phyloP scores from a whole-genome alignment of 192 early-diverging fungal genomes.

The Chytriomyces sp. region DNA sequence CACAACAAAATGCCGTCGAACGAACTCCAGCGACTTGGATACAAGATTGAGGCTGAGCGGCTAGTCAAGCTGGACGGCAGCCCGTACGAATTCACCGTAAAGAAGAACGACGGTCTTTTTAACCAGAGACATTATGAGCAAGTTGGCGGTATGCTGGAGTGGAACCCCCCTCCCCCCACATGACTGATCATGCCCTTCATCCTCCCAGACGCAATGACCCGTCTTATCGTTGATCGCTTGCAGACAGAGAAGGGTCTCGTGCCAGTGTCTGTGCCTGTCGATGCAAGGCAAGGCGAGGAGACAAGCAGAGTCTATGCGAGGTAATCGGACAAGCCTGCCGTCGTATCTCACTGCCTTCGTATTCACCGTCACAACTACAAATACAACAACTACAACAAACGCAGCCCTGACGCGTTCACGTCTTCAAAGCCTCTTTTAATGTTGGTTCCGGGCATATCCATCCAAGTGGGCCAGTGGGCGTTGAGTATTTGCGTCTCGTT shows the following conservation, averaged over 20 bases:
- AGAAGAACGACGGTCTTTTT: neutral
- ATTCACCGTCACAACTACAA: neutral
- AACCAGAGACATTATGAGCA: constrained; percentile 28
- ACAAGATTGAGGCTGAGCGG: constrained; percentile 19
- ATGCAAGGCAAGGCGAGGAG: constrained; percentile 5
- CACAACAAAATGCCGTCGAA: neutral
- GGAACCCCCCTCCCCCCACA: too few relatives aligned
- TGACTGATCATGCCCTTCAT: neutral
- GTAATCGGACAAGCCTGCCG: neutral
- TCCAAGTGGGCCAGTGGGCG: constrained; percentile 38
- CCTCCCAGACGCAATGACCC: neutral
- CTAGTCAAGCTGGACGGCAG: constrained; percentile 25
- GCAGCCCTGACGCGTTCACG: constrained; percentile 16
- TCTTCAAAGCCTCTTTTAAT: constrained; percentile 26
- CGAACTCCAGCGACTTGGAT: constrained; percentile 2
- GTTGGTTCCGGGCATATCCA: constrained; percentile 27
- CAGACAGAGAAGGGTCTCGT: constrained; percentile 3
- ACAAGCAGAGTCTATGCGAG: constrained; percentile 8
- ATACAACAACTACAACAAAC: neutral
- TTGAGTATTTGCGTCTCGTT: neutral
- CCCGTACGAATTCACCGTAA: constrained; percentile 28
- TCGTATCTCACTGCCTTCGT: neutral
- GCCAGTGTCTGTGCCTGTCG: constrained; percentile 7
- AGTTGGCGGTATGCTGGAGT: constrained; percentile 29
- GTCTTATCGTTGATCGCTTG: constrained; percentile 17